Conservation (phyloP, 306 rosid species). For the Carpinus viminea region DNA sequence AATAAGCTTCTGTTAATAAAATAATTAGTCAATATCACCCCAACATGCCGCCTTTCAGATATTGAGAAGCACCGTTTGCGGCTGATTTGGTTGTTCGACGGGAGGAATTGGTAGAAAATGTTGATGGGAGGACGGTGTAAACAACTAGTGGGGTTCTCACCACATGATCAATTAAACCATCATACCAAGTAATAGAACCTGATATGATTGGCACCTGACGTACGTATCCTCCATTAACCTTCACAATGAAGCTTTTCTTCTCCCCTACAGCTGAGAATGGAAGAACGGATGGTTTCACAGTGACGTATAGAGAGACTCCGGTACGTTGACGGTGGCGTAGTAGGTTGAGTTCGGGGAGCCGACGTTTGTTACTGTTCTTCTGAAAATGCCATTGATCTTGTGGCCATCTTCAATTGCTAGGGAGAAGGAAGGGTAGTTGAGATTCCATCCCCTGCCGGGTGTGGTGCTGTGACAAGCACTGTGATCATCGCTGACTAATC, state of each 20-base stretch:
- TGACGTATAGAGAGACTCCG: not conserved
- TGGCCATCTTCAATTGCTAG: slow-evolving; percentile 26
- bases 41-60: not conserved
- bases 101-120: not conserved
- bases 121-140: slow-evolving; percentile 23
- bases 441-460: slow-evolving; percentile 30
- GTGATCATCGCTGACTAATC: slow-evolving; percentile 10
- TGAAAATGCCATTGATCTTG: slow-evolving; percentile 27
- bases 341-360: slow-evolving; percentile 32
- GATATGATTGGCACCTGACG: slow-evolving; percentile 25
- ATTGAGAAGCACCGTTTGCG: not conserved
- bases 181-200: slow-evolving; percentile 27
- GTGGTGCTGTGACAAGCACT: slow-evolving; percentile 22
- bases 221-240: slow-evolving; percentile 10
- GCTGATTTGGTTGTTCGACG: not conserved
- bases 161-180: not conserved
- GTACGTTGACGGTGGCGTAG: slow-evolving; percentile 1
- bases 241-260: slow-evolving; percentile 22
- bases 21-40: too few species aligned
- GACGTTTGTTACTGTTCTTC: slow-evolving; percentile 34
- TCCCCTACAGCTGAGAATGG: slow-evolving; percentile 29
- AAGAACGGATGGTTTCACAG: slow-evolving; percentile 24
- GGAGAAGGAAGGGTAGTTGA: slow-evolving; percentile 39
- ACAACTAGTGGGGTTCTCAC: slow-evolving; percentile 35
- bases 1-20: too few species aligned